Evolutionary conservation across 768 basidiomycete species (phyloP).

Genomic region (Boletus rufocinnamomeus): DNA sequence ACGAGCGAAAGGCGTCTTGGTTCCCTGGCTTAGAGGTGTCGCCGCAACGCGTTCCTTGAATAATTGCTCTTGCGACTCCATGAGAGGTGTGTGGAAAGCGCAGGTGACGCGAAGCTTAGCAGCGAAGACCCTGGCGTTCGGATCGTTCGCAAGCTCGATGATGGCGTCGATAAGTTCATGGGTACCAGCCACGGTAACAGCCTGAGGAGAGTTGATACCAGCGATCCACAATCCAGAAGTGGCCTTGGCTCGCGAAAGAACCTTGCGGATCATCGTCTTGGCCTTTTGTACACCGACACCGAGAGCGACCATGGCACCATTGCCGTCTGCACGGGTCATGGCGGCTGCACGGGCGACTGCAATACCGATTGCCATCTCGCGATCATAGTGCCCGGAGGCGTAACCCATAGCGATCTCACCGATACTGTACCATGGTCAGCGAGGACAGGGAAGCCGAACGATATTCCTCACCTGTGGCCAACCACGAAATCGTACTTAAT

Average conservation of each 20-base stretch:
- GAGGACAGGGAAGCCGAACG: neutral
- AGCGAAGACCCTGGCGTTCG: conserved; percentile 29
- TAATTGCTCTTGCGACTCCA: conserved; percentile 36
- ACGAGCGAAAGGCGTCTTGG: conserved; percentile 21
- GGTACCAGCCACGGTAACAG: conserved; percentile 38
- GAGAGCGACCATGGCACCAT: conserved; percentile 39
- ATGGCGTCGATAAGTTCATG: conserved; percentile 36
- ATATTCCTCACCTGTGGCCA: conserved; percentile 33
- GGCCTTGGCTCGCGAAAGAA: conserved; percentile 29
- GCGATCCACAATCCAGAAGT: conserved; percentile 36
- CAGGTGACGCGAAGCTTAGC: conserved; percentile 34
- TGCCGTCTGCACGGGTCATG: conserved; percentile 37
- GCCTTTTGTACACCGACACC: conserved; percentile 37
- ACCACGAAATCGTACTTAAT: conserved; percentile 37
- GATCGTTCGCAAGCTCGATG: conserved; percentile 28
- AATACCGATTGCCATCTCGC: conserved; percentile 37
- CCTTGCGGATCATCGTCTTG: conserved; percentile 35
- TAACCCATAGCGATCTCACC: conserved; percentile 42
- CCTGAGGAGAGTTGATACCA: conserved; percentile 39
- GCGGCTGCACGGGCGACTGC: conserved; percentile 39
- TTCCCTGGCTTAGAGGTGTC: conserved; percentile 23
- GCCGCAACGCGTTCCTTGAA: conserved; percentile 30
- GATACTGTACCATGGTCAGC: conserved; percentile 22
- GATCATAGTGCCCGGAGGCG: conserved; percentile 39
- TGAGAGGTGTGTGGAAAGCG: conserved; percentile 39